Evolutionary conservation across 768 basidiomycete species (phyloP), one percentile per base, ranked within the genome.

Genomic region (Tulasnella sp.): DNA sequence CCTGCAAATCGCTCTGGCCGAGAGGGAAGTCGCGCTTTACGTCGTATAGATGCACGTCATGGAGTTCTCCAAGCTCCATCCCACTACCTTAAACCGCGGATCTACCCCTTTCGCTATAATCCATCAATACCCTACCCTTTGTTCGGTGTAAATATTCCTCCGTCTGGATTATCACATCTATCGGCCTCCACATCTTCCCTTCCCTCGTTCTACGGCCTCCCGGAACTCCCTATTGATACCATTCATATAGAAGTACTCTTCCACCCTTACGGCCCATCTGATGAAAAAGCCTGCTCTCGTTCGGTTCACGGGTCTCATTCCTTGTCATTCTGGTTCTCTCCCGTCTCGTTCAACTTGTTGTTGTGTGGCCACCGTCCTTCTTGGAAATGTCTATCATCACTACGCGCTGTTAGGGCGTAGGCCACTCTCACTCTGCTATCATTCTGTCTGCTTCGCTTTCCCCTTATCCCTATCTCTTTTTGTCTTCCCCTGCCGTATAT

Each of bases 1-100:
- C 68, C 86, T 93, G 34, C 87, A 90, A 65, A 90, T 94, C 81
- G 92, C 92, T 41, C 92, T 94, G 64, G 91, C 92, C 55, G 57
- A 60, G 31, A 19, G 38, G 3, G 30, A 51, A 27, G 50, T 62
- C 51, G 38, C 53, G 21, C 51, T 62, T 41, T 60, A 62, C 50
- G 62, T 62, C 29, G 42, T 50, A 4, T 62, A 61, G 24, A 22
- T 15, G 17, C 53, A 11, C 31, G 7, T 15, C 34, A 38, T 38
- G 34, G 34, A n/a, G n/a, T n/a, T n/a, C n/a, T 43, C 41, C 41
- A 43, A 10, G 10, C 41, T 43, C 11, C 41, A 19, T 43, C 41
- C 19, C 41, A 43, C 19, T 43, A 10, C 41, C 51, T 30, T 21
- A 30, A 8, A n/a, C 12, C 10, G 15, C 53, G 17, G 17, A 15